Conservation (phyloP, 441 rosid species). For the Populus trichocarpa region DNA sequence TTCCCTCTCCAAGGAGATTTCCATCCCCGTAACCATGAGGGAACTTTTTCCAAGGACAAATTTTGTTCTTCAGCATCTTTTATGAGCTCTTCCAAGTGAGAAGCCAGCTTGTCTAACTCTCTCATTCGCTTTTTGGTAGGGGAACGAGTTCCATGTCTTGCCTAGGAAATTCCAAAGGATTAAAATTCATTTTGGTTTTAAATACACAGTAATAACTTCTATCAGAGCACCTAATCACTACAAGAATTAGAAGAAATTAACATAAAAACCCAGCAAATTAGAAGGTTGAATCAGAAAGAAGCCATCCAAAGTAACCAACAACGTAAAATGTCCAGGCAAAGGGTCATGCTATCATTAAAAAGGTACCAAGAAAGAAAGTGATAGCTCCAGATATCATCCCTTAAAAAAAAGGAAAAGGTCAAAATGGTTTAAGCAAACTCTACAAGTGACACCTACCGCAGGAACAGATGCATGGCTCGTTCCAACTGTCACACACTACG, state of each 20-base stretch:
- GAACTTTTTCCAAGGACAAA: constrained; percentile 42
- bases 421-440: too few species aligned
- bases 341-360: not conserved
- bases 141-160: constrained; percentile 94
- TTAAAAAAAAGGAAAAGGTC: too few species aligned
- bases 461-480: too few species aligned
- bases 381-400: not conserved
- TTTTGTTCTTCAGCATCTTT: constrained; percentile 50
- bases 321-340: not conserved
- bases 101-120: constrained; percentile 65
- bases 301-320: not conserved
- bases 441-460: too few species aligned
- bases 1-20: constrained; percentile 85
- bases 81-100: constrained; percentile 53
- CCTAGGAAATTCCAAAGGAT: constrained; percentile 28
- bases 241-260: not conserved
- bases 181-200: too few species aligned
- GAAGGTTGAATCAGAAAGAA: not conserved
- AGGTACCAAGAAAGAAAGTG: not conserved
- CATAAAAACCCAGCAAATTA: not conserved
- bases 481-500: not conserved
- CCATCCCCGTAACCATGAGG: constrained; percentile 75
- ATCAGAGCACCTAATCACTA: not conserved
- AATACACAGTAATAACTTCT: not conserved
- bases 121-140: constrained; percentile 81